phyloP scores from a whole-genome alignment of 2,329 filamentous ascomycete genomes.

The Tolypocladium endophyticum region DNA sequence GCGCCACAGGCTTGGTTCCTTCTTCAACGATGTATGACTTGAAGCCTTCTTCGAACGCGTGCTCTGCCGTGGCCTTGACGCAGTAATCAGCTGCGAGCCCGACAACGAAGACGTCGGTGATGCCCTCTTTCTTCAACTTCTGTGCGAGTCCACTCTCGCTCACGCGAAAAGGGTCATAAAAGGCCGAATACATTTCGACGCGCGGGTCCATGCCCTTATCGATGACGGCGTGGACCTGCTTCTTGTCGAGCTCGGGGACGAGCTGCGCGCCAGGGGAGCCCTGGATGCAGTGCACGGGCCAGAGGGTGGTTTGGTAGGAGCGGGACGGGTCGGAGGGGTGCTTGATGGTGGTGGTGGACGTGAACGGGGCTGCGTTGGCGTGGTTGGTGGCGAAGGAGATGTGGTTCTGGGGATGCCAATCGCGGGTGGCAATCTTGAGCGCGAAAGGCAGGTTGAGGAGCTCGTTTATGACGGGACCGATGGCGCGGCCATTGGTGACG shows the following conservation, averaged over 20 bases:
- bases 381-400: constrained; percentile 86
- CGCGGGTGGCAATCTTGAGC: constrained; percentile 75
- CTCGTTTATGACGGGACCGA: constrained; percentile 61
- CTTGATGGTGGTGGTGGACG: constrained; percentile 49
- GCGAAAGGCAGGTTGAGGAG: constrained; percentile 64
- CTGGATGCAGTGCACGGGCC: constrained; percentile 86
- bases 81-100: constrained; percentile 87
- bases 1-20: constrained; percentile 63
- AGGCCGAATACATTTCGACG: constrained; percentile 92
- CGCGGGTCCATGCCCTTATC: constrained; percentile 66
- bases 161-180: constrained; percentile 67
- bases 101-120: constrained; percentile 77
- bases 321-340: constrained; percentile 57
- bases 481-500: constrained; percentile 61
- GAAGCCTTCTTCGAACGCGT: constrained; percentile 69
- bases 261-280: constrained; percentile 61
- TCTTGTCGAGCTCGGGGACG: constrained; percentile 56
- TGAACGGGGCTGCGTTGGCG: constrained; percentile 53
- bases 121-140: constrained; percentile 40
- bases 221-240: constrained; percentile 53
- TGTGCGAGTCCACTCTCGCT: constrained; percentile 52
- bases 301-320: constrained; percentile 59
- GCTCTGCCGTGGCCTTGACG: constrained; percentile 69
- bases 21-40: constrained; percentile 67
- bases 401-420: constrained; percentile 78